Evolutionary conservation across 371 early-diverging fungal genomes (phyloP).

Genomic region (Mortierella sp.): DNA sequence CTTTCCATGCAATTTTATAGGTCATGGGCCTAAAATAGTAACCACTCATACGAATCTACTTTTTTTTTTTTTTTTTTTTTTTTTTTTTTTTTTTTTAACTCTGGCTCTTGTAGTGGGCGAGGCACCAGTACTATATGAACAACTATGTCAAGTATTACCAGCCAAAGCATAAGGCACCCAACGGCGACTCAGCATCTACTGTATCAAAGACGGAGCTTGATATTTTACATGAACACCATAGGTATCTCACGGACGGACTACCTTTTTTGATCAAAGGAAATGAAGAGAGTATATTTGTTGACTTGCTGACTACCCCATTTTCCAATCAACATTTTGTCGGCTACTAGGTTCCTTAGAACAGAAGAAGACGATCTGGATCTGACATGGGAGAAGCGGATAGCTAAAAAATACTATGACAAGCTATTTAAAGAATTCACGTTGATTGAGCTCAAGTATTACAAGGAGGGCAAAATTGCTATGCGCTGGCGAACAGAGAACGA

Average conservation of each 20-base stretch:
- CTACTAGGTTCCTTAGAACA: slow-evolving; percentile 60
- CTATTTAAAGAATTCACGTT: slow-evolving; percentile 89
- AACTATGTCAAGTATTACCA: slow-evolving; percentile 30
- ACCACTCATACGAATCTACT: slow-evolving; percentile 7
- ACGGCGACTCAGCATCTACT: slow-evolving; percentile 7
- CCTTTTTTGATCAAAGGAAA: too few species aligned
- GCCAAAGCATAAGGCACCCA: not conserved
- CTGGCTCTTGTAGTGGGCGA: slow-evolving; percentile 20
- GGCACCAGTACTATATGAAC: slow-evolving; percentile 26
- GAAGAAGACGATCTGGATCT: slow-evolving; percentile 59
- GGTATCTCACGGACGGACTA: slow-evolving; percentile 48
- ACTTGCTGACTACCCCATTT: not conserved
- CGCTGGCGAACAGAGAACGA: slow-evolving; percentile 87
- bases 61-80: not conserved
- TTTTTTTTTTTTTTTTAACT: not conserved
- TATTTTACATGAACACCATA: slow-evolving; percentile 70
- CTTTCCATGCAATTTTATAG: too few species aligned
- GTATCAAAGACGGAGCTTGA: slow-evolving; percentile 60
- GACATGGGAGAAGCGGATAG: slow-evolving; percentile 83
- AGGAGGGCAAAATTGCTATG: slow-evolving; percentile 81
- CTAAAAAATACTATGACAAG: slow-evolving; percentile 86
- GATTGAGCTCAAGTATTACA: slow-evolving; percentile 79
- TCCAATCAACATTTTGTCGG: not conserved
- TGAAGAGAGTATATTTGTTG: slow-evolving; percentile 10
- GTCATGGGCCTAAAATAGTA: too few species aligned